Base-by-base conservation (phyloP, 1,139 yeast species). In the Hemisphaericaspora xylofermentans region DNA sequence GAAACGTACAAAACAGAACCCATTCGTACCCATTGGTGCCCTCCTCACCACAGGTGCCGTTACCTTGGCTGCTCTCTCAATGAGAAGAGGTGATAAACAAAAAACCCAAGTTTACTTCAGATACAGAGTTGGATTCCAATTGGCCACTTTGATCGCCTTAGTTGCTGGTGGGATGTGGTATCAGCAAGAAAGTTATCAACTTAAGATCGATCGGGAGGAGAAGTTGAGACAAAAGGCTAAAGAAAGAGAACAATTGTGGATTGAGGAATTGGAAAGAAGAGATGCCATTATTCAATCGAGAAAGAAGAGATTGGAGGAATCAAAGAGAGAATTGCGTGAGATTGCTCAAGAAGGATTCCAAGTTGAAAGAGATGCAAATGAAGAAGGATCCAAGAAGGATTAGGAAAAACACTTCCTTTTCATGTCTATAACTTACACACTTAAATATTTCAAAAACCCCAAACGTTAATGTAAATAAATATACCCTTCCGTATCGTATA, bases 71-170 rank as follows among this genome's bases (percentile, higher is more conserved):
- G 89, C 91, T 7, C 74, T 78, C 49, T 86, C 93, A 13, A 71
- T 89, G 51, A 77, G 82, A 52, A 66, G 74, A 27, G 96, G 96
- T 19, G 82, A 88, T 54, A 77, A 83, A 49, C 68, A 73, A 42
- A 79, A 80, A 45, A 95, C 97, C 0, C 95, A 89, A 64, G 75
- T 78, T 42, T 89, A 88, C 80, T 89, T 88, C 69, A 77, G 93
- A 52, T 88, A 89, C 79, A 84, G 97, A 69, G 91, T 89, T 37
- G 95, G 80, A 1, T 74, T 88, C 54, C 98, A 89, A 63, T 86
- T 86, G 10, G 77, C 84, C 43, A 89, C 97, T 0, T 68, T 89
- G 41, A 80, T 80, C 7, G 96, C 96, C 0, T 69, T 89, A 44
- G 85, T 89, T 2, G 81, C 80, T 12, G 97, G 97, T 31, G 89